Evolutionary conservation across 2,329 filamentous ascomycete species (phyloP).

Genomic region (Talaromyces sp.): DNA sequence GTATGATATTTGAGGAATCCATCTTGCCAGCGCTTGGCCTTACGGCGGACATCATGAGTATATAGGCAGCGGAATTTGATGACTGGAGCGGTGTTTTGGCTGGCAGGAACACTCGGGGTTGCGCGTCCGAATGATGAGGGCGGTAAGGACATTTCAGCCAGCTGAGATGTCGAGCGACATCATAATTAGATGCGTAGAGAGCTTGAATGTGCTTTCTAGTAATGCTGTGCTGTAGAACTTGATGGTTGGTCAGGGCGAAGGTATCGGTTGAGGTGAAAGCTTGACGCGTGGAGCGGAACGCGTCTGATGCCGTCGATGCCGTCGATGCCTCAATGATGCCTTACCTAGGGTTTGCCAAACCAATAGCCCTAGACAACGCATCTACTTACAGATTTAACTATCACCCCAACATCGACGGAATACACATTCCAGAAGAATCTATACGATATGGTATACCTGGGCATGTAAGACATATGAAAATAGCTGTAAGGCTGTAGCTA

Average conservation of each 20-base stretch:
- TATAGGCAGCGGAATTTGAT: constrained; percentile 81
- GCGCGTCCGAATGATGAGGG: constrained; percentile 23
- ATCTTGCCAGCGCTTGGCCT: constrained; percentile 93
- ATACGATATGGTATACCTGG: too few species aligned
- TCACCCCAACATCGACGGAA: too few species aligned
- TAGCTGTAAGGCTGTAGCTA: too few species aligned
- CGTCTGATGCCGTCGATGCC: neutral
- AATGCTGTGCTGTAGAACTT: neutral
- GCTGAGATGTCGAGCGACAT: neutral
- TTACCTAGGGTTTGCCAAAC: neutral
- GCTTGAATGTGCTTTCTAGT: neutral
- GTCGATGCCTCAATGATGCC: neutral
- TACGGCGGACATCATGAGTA: constrained; percentile 76
- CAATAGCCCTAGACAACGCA: neutral
- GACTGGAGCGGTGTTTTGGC: constrained; percentile 66
- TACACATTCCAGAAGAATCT: too few species aligned
- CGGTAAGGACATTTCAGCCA: constrained; percentile 20
- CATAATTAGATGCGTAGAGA: neutral
- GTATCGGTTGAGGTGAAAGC: neutral
- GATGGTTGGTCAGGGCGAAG: neutral
- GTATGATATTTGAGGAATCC: constrained; percentile 80
- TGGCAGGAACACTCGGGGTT: constrained; percentile 41
- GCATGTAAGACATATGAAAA: too few species aligned
- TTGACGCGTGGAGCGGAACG: neutral
- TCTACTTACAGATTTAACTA: too few species aligned